Evolutionary conservation across 73 alveolate species (phyloP).

Genomic region (Paramecium bursaria): DNA sequence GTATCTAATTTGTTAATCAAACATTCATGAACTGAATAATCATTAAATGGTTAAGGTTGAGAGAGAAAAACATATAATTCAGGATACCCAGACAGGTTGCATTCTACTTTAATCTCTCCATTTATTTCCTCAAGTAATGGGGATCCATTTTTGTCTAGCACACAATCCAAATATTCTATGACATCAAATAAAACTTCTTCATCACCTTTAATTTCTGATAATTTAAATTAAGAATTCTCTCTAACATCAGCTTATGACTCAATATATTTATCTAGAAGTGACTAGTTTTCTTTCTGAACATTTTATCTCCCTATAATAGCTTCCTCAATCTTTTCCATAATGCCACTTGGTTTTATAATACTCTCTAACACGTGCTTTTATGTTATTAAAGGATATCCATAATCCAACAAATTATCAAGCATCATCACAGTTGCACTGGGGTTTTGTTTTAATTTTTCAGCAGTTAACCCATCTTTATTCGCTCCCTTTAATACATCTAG

Average conservation of each 20-base stretch:
- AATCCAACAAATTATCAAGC: slow-evolving; percentile 63
- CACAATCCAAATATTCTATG: slow-evolving; percentile 63
- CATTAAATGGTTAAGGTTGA: slow-evolving; percentile 53
- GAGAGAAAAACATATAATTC: slow-evolving; percentile 52
- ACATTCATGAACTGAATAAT: slow-evolving; percentile 69
- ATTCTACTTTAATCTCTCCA: slow-evolving; percentile 71
- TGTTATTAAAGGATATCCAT: slow-evolving; percentile 66
- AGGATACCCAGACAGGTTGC: slow-evolving; percentile 60
- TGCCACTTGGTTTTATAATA: slow-evolving; percentile 54
- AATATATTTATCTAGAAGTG: slow-evolving; percentile 61
- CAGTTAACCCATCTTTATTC: not conserved
- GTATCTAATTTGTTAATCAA: slow-evolving; percentile 55
- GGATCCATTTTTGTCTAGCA: slow-evolving; percentile 62
- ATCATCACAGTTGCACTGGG: slow-evolving; percentile 36
- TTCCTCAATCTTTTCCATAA: slow-evolving; percentile 65
- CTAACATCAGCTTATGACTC: slow-evolving; percentile 59
- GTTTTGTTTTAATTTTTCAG: slow-evolving; percentile 62
- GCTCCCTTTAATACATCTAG: slow-evolving; percentile 34
- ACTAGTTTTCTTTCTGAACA: slow-evolving; percentile 54
- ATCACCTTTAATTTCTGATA: slow-evolving; percentile 48
- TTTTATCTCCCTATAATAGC: slow-evolving; percentile 59
- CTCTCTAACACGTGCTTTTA: slow-evolving; percentile 66
- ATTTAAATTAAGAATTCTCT: slow-evolving; percentile 48
- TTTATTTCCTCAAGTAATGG: slow-evolving; percentile 58
- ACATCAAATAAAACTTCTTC: slow-evolving; percentile 71